These are phyloP conservation scores for Colletotrichum musae DNA, from an alignment of 2,329 filamentous ascomycete species.

Conservation along the genomic window DNA sequence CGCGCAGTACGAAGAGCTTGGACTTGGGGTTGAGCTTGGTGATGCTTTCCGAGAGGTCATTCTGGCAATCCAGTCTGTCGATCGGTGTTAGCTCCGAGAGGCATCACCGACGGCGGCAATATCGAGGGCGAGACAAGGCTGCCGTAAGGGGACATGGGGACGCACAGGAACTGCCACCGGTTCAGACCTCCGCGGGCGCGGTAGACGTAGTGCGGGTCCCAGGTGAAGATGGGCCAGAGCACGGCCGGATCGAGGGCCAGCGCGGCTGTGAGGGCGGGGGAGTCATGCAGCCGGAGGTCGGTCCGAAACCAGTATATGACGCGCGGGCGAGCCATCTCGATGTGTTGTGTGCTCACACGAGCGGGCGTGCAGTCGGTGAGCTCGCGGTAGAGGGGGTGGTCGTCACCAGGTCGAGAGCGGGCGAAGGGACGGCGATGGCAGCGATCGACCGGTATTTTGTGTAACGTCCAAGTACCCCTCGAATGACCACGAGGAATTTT, in stretches of 20 bases:
- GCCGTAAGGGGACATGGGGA: constrained; percentile 24
- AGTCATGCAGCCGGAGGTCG: constrained; percentile 83
- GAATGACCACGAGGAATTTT: not conserved
- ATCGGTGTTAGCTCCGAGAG: not conserved
- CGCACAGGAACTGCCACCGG: constrained; percentile 79
- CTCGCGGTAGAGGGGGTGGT: not conserved
- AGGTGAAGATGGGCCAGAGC: constrained; percentile 84
- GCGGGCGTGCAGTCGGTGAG: not conserved
- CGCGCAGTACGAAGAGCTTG: constrained; percentile 79
- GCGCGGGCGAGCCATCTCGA: constrained; percentile 32
- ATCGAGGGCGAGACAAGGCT: not conserved
- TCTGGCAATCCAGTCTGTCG: constrained; percentile 78
- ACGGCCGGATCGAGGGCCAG: constrained; percentile 77
- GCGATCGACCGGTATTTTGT: not conserved
- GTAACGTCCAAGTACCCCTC: not conserved
- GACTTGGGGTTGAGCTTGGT: constrained; percentile 78
- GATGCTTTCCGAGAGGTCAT: constrained; percentile 77
- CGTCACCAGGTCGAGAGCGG: not conserved
- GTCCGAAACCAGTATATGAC: constrained; percentile 87
- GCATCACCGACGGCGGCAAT: too few relatives aligned
- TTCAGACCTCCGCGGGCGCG: constrained; percentile 78
- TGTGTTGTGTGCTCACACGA: not conserved
- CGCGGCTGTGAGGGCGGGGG: constrained; percentile 79
- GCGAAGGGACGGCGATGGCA: not conserved
- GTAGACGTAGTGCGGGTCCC: constrained; percentile 87